Base-by-base conservation (phyloP, 352 stramenopile genomes). In the Phytophthora litchii region DNA sequence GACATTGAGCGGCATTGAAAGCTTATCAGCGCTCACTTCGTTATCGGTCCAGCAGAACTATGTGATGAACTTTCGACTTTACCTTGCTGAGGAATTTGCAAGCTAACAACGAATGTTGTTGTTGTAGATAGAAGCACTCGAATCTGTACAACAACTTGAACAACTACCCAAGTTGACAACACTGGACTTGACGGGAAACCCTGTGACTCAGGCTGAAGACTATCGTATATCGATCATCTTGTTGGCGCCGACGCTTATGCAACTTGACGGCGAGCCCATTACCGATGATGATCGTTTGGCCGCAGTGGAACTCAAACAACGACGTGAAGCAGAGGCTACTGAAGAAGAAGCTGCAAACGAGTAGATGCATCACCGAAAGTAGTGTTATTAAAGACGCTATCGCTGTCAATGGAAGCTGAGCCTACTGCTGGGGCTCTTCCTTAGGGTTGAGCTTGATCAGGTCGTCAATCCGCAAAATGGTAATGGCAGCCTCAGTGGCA, bases 391-490 rank as follows among this genome's bases (percentile, higher is more conserved):
- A 64, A 67, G 60, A 72, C 59, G 72, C 70, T 67, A 70, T 63
- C 53, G 21, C 38, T 52, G 40, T 59, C 29, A 58, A 56, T 38
- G 42, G 38, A 62, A 62, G 37, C 55, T 68, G 35, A 60, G 46
- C 55, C 73, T 91, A 95, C 64, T 94, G 82, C 59, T 89, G 70
- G 43, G 69, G 62, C 46, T 94, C 80, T 74, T 94, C 76, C 78
- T 94, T 94, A 27, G 83, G 86, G 81, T 97, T 96, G 50, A 99
- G 81, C 67, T 96, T 98, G 72, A 99, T 99, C 74, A 97, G 92
- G 82, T 99, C 97, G 84, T 99, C 98, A 76, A 99, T 99, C 76
- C 98, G 91, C 55, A 99, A 72, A 85, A 99, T 99, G 31, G 97
- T 99, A 80, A 99, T 99, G 41, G 97, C 97, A 31, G 97, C 97